phyloP scores from a whole-genome alignment of 129 eudicot genomes.

The Tanacetum coccineum region DNA sequence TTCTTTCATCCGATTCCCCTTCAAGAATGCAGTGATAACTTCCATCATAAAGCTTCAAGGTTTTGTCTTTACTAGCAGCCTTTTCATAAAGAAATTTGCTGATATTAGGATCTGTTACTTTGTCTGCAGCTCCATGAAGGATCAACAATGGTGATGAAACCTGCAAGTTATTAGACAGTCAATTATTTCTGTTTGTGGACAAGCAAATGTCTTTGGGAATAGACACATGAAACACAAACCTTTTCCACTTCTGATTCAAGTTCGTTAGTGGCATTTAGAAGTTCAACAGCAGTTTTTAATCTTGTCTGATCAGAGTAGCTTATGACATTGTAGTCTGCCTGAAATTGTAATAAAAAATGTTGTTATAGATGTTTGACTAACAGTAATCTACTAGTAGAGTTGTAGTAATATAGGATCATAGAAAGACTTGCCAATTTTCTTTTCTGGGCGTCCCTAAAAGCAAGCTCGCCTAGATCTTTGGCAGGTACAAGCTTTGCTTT shows the following conservation, averaged over 20 bases:
- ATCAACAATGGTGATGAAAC: constrained; percentile 68
- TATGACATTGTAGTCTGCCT: constrained; percentile 88
- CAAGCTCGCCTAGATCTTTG: constrained; percentile 83
- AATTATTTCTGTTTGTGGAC: neutral
- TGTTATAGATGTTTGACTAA: constrained; percentile 7
- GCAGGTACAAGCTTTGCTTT: constrained; percentile 76
- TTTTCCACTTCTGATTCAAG: constrained; percentile 66
- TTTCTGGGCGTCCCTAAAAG: constrained; percentile 63
- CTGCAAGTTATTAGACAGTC: constrained; percentile 30
- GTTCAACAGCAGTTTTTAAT: constrained; percentile 85
- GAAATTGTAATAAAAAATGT: constrained; percentile 3
- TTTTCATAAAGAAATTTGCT: constrained; percentile 68
- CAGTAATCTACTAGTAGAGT: constrained; percentile 7
- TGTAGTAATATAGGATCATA: neutral
- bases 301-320: constrained; percentile 68
- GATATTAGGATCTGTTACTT: constrained; percentile 69
- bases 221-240: constrained; percentile 32
- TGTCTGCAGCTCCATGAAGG: constrained; percentile 78
- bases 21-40: constrained; percentile 82
- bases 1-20: constrained; percentile 92
- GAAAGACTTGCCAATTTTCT: constrained; percentile 54
- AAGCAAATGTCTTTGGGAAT: neutral
- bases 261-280: constrained; percentile 61
- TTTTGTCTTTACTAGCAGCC: constrained; percentile 73
- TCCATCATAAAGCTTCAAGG: constrained; percentile 72